Evolutionary conservation across 805 yeast species (phyloP).

Genomic region (Saccharomycopsis capsularis): DNA sequence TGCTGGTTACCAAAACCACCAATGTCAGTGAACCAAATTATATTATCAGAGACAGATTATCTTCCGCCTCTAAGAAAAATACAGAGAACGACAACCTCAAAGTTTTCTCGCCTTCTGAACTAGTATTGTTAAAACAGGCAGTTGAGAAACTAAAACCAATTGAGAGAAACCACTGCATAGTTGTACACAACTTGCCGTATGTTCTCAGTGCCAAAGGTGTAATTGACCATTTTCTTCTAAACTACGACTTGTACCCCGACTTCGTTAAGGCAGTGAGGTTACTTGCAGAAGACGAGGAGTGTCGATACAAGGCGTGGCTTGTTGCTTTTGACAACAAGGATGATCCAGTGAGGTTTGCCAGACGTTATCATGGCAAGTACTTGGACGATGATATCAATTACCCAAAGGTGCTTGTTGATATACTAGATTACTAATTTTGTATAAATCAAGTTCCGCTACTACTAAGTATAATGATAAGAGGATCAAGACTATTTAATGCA

Average conservation of each 20-base stretch:
- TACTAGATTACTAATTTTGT: no score
- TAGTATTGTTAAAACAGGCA: background rate
- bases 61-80: background rate
- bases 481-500: no score
- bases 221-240: constrained; percentile 13
- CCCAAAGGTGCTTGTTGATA: constrained; percentile 16
- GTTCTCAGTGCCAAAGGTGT: constrained; percentile 3
- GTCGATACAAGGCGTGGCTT: constrained; percentile 8
- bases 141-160: constrained; percentile 1
- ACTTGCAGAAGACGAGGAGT: constrained; percentile 3
- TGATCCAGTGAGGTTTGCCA: constrained; percentile 14
- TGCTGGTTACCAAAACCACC: constrained; percentile 3
- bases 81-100: background rate
- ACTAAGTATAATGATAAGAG: no score
- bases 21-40: background rate
- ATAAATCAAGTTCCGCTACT: no score
- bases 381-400: constrained; percentile 8
- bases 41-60: background rate
- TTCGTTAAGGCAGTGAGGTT: constrained; percentile 6
- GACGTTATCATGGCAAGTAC: constrained; percentile 14
- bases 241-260: constrained; percentile 17
- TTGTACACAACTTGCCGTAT: constrained; percentile 17
- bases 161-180: constrained; percentile 10
- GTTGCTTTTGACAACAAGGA: constrained; percentile 12
- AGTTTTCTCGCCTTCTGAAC: background rate